Conservation (phyloP, 1,284 basidiomycete genomes). For the Puccinia novopanici region DNA sequence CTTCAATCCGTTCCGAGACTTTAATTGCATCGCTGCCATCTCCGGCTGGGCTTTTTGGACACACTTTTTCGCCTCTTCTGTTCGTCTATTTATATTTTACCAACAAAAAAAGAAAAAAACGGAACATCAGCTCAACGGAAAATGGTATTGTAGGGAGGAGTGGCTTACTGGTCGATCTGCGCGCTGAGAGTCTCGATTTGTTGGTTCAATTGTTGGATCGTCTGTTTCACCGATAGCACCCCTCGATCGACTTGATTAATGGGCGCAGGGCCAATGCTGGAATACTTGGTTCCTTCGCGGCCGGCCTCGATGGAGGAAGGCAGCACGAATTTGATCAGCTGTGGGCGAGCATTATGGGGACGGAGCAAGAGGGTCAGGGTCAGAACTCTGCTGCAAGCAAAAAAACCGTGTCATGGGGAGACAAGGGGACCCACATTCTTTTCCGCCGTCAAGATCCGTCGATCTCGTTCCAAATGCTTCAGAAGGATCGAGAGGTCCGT, state of each 20-base stretch:
- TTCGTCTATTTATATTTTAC: conserved; percentile 16
- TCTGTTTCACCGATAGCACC: conserved; percentile 36
- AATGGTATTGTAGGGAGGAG: background rate
- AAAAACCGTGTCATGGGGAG: background rate
- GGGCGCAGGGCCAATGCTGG: background rate
- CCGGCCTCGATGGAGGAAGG: conserved; percentile 10
- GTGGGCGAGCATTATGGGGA: background rate
- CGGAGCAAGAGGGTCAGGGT: background rate
- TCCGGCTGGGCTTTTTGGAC: conserved; percentile 16
- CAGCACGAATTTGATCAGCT: conserved; percentile 44
- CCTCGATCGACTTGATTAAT: conserved; percentile 40
- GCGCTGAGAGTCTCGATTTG: conserved; percentile 29
- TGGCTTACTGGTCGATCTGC: conserved; percentile 37
- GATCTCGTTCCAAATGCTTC: conserved; percentile 41
- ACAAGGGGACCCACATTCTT: background rate
- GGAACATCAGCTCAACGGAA: background rate
- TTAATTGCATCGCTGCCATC: conserved; percentile 22
- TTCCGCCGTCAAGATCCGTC: conserved; percentile 28
- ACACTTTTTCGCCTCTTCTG: conserved; percentile 37
- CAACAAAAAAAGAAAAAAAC: background rate
- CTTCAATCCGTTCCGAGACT: conserved; percentile 10
- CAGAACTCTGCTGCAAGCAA: background rate
- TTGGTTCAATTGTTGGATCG: conserved; percentile 37
- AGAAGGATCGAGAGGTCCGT: conserved; percentile 23
- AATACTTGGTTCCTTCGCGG: conserved; percentile 21